Base-by-base conservation (phyloP, 2,329 filamentous ascomycete species). In the Fusarium sublunatum region DNA sequence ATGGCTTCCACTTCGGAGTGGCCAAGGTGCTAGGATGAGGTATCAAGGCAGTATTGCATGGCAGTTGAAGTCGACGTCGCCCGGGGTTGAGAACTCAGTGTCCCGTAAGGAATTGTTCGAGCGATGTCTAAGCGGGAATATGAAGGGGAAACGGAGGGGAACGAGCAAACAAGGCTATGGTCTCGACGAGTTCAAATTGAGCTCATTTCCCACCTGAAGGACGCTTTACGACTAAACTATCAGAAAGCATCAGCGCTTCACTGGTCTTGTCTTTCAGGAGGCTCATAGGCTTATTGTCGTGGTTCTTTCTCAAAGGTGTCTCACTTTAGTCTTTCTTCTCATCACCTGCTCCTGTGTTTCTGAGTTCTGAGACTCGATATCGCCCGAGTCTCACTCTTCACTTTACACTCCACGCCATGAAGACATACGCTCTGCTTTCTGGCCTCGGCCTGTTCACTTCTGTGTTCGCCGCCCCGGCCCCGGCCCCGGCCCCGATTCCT, bases 1-100 rank as follows among this genome's bases (percentile, higher is more conserved):
- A 57, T 67, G 60, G 57, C 52, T 70, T 70, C 67, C 67, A 28
- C 31, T 67, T 70, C 65, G 28, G 68, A 64, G n/a, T 19, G 25
- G 12, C 54, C 22, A 28, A 51, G 12, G 36, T 69, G 42, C 52
- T 46, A 49, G 42, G 44, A 58, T n/a, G 35, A 22, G 38, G 34
- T 28, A 28, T 52, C 28, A 15, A 35, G 31, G n/a, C 25, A 34
- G 35, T n/a, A 43, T 7, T 19, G 28, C 24, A 55, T 35, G 47
- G 46, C 31, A 36, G 22, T 42, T 46, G 29, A 48, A 46, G 28
- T 65, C 40, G 52, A 65, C 38, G 40, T 63, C 48, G 52, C 35
- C 48, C 48, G 29, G 19, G 35, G 24, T 46, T 39, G 13, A 22
- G 38, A 39, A 34, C 25, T 25, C 32, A 43, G 29, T n/a, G 19